Evolutionary conservation across 495 filamentous ascomycete genomes (phyloP).

Genomic region (Aspergillus sclerotiicarbonarius): DNA sequence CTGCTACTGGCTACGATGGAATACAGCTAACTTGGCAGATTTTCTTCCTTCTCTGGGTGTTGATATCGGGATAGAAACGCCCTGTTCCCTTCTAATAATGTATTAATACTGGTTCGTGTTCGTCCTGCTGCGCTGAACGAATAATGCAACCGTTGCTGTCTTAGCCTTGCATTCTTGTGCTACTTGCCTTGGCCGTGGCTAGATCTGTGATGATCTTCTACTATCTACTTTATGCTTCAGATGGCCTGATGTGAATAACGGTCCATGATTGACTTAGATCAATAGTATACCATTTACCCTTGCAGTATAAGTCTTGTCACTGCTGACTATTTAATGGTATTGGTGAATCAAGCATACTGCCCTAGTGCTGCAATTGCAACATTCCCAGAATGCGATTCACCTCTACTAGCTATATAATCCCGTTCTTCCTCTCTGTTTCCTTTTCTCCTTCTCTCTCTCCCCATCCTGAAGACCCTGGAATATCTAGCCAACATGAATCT

Average conservation of each 20-base stretch:
- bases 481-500: too few species aligned
- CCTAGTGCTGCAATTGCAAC: too few species aligned
- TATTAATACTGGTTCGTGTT: conserved; percentile 33
- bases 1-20: conserved; percentile 21
- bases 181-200: conserved; percentile 5
- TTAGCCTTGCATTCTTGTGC: conserved; percentile 10
- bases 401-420: too few species aligned
- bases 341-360: too few species aligned
- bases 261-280: not conserved
- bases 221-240: not conserved
- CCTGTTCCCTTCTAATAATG: conserved; percentile 27
- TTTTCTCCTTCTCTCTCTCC: too few species aligned
- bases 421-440: too few species aligned
- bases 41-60: conserved; percentile 60
- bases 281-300: not conserved
- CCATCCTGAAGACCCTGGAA: too few species aligned
- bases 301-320: not conserved
- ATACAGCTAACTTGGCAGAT: conserved; percentile 25
- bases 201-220: conserved; percentile 3
- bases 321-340: too few species aligned
- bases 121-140: conserved; percentile 21
- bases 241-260: not conserved
- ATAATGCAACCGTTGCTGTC: not conserved
- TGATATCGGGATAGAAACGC: conserved; percentile 51
- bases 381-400: too few species aligned